Conservation (phyloP, 192 early-diverging fungal species). For the Rhizophagus clarus region DNA sequence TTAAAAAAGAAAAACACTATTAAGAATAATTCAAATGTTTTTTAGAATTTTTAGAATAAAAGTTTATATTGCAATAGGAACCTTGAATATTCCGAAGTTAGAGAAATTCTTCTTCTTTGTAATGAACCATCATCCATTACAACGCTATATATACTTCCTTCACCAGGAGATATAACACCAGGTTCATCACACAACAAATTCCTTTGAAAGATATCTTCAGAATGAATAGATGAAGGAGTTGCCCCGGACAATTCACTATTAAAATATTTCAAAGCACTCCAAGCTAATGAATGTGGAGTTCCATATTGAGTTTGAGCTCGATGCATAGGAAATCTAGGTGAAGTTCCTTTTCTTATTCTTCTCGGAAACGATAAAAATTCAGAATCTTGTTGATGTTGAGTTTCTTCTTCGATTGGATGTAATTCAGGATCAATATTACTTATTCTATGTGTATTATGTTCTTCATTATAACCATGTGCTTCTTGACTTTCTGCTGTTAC, state of each 20-base stretch:
- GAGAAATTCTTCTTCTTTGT: conserved; percentile 20
- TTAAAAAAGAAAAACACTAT: background rate
- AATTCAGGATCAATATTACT: background rate
- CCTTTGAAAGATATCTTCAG: background rate
- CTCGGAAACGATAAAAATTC: background rate
- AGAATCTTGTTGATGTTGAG: background rate
- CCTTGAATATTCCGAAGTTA: conserved; percentile 13
- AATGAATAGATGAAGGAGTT: background rate
- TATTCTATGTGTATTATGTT: background rate
- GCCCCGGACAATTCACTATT: background rate
- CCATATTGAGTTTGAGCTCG: background rate
- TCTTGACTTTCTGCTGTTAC: background rate
- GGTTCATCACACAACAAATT: background rate
- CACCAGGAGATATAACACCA: background rate
- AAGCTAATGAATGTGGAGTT: background rate
- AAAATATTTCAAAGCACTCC: conserved; percentile 18
- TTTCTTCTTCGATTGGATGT: background rate
- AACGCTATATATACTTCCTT: conserved; percentile 4
- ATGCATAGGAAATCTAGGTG: background rate
- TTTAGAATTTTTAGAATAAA: background rate
- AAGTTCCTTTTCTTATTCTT: background rate
- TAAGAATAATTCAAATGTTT: background rate
- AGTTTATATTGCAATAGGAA: background rate
- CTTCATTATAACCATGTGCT: background rate
- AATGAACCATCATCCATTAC: conserved; percentile 29